Evolutionary conservation across 352 stramenopile genomes (phyloP).

Genomic region (Blastocystis sp.): DNA sequence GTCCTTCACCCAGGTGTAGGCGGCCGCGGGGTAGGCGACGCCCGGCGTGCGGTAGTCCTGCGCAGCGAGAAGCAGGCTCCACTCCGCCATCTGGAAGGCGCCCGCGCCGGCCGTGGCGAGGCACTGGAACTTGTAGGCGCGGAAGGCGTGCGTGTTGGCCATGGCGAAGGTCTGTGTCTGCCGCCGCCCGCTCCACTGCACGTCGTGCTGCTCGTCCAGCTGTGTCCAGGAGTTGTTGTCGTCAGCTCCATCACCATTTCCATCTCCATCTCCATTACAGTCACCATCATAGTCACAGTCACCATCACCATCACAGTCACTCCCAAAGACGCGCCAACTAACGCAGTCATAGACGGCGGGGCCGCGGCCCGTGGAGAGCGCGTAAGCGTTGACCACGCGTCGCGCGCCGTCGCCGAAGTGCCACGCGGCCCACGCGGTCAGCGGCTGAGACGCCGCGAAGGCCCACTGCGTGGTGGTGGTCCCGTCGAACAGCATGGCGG

Average conservation of each 20-base stretch:
- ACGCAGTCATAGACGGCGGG: background rate
- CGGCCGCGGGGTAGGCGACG: constrained; percentile 39
- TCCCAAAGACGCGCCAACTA: constrained; percentile 44
- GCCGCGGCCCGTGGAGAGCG: background rate
- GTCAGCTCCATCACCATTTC: no score
- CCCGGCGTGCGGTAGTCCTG: background rate
- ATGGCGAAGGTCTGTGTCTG: constrained; percentile 24
- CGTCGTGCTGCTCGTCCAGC: constrained; percentile 1
- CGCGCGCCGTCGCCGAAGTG: constrained; percentile 20
- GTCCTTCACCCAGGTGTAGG: constrained; percentile 36
- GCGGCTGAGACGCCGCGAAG: background rate
- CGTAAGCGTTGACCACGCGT: constrained; percentile 48
- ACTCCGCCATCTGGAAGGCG: constrained; percentile 36
- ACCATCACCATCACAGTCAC: no score
- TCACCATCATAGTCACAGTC: no score
- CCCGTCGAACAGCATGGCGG: constrained; percentile 15
- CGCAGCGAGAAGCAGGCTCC: constrained; percentile 34
- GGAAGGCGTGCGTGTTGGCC: background rate
- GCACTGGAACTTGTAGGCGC: constrained; percentile 31
- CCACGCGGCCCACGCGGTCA: background rate
- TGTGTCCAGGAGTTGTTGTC: background rate
- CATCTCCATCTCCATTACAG: no score
- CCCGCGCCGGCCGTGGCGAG: no score
- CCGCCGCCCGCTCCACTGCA: background rate
- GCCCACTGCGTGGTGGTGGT: constrained; percentile 24